A percentile compares a stretch with the other conserved stretches of the same genome.
Evolutionary conservation across 305 asterid genomes (phyloP).

Genomic region (Caryopteris hybrid): DNA sequence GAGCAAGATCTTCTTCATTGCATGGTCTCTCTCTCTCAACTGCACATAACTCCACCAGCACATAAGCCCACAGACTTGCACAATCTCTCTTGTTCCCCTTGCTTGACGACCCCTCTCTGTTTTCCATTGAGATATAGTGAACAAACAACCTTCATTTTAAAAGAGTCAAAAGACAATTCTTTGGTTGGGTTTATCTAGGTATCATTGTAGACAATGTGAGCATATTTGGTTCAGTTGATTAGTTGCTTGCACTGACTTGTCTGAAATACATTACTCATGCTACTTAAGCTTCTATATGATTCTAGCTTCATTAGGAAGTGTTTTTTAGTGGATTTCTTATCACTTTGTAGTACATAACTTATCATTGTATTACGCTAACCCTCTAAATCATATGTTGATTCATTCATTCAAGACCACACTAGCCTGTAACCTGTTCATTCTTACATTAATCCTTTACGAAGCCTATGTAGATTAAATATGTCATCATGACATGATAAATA

Average conservation of each 20-base stretch:
- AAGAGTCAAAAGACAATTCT: too few relatives aligned
- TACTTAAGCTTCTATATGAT: background rate
- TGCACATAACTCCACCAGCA: background rate
- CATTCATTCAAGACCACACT: background rate
- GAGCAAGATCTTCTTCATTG: conserved; percentile 80
- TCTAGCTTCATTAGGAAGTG: background rate
- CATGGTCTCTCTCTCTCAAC: conserved; percentile 42
- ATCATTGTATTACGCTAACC: background rate
- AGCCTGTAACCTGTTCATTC: too few relatives aligned
- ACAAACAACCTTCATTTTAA: background rate
- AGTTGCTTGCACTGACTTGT: background rate
- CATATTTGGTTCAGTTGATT: background rate
- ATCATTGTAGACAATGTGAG: background rate
- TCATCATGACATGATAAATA: background rate
- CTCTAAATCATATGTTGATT: background rate
- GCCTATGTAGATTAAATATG: background rate
- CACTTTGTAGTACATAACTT: too few relatives aligned
- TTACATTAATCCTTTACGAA: too few relatives aligned
- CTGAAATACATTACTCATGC: background rate
- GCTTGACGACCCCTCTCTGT: background rate
- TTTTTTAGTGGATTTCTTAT: background rate
- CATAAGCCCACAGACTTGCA: background rate
- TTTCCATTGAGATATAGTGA: background rate
- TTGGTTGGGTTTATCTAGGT: background rate
- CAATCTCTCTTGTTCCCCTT: background rate